A percentile compares a stretch with the other conserved stretches of the same genome.
These are phyloP conservation scores for Lachancea meyersii DNA, from an alignment of 805 yeast genomes.

Conservation along the genomic window DNA sequence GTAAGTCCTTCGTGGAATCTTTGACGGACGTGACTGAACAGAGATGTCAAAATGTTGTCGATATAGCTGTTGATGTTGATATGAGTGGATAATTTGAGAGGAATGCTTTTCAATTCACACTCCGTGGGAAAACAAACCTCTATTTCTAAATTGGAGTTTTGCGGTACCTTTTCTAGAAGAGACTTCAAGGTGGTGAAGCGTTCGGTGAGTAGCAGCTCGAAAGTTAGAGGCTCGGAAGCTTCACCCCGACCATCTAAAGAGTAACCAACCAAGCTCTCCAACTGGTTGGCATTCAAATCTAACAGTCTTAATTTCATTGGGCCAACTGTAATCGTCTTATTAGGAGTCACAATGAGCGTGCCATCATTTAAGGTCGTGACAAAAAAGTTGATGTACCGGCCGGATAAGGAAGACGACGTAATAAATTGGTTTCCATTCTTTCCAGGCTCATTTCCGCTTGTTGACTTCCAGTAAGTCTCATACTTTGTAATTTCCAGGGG, in stretches of 20 bases:
- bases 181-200: constrained; percentile 55
- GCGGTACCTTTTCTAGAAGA: constrained; percentile 50
- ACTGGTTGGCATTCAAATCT: constrained; percentile 39
- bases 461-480: constrained; percentile 96
- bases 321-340: constrained; percentile 49
- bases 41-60: constrained; percentile 61
- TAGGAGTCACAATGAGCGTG: constrained; percentile 76
- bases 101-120: constrained; percentile 38
- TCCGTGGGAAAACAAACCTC: constrained; percentile 73
- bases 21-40: constrained; percentile 68
- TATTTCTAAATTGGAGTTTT: constrained; percentile 58
- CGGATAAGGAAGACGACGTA: constrained; percentile 84
- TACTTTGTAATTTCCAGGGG: constrained; percentile 85
- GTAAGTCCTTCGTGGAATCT: constrained; percentile 37
- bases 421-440: constrained; percentile 44
- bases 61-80: constrained; percentile 64
- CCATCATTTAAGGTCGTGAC: constrained; percentile 76
- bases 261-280: constrained; percentile 30
- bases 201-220: constrained; percentile 26
- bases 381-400: constrained; percentile 64
- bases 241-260: constrained; percentile 12
- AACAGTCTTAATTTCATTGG: constrained; percentile 52
- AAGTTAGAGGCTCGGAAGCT: constrained; percentile 19
- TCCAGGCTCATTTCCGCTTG: constrained; percentile 43
- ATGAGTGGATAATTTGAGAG: constrained; percentile 38